Conservation (phyloP, 176 grass and related monocot species). For the Alopecurus myosuroides region DNA sequence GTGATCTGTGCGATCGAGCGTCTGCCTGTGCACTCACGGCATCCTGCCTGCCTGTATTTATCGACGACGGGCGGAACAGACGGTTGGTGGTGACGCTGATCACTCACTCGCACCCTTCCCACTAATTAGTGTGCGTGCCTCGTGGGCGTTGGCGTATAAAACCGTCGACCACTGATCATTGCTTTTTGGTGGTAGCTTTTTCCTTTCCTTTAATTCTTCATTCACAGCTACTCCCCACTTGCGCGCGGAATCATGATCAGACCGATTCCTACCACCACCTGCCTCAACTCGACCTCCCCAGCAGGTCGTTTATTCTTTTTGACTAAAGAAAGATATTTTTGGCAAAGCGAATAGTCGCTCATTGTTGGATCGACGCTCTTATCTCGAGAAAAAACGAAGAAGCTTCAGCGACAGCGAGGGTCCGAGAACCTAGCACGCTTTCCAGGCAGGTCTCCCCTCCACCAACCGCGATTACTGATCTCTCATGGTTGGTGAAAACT, state of each 20-base stretch:
- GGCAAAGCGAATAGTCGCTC: not conserved
- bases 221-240: no score
- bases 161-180: not conserved
- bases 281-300: not conserved
- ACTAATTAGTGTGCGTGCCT: not conserved
- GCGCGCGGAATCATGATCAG: not conserved
- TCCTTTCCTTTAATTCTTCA: not conserved
- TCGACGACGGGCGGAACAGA: not conserved
- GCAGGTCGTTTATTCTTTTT: not conserved
- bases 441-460: not conserved
- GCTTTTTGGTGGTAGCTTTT: not conserved
- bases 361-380: not conserved
- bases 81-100: constrained; percentile 20
- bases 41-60: not conserved
- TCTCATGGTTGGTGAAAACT: not conserved
- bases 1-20: not conserved
- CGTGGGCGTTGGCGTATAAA: not conserved
- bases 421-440: not conserved
- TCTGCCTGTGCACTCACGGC: not conserved
- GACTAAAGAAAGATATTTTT: not conserved
- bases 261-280: not conserved
- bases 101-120: not conserved
- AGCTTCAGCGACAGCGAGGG: not conserved
- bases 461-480: not conserved
- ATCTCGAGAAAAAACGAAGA: not conserved